Percentiles rank a stretch among this genome's conserved stretches.
Evolutionary conservation across 1,284 basidiomycete species (phyloP).

Genomic region (Mycena citricolor): DNA sequence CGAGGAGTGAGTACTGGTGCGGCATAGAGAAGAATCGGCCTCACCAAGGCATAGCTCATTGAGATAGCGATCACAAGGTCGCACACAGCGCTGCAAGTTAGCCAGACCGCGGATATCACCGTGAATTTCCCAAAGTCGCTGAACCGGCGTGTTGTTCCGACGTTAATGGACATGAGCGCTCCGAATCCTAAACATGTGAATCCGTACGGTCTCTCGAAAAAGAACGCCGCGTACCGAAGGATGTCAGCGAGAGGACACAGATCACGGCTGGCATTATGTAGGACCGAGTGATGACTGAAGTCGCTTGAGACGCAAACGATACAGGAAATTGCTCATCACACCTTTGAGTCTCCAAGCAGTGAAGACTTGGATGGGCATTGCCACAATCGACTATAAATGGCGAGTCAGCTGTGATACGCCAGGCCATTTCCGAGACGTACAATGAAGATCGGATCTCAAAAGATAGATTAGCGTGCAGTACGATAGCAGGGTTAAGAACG

Average conservation of each 20-base stretch:
- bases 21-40: too few species aligned
- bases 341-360: slow-evolving; percentile 12
- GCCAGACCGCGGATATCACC: slow-evolving; percentile 9
- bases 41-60: slow-evolving; percentile 9
- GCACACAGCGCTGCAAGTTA: slow-evolving; percentile 5
- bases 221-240: slow-evolving; percentile 4
- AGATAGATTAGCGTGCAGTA: slow-evolving; percentile 1
- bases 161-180: slow-evolving; percentile 1
- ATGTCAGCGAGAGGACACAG: slow-evolving; percentile 1
- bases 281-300: slow-evolving; percentile 9
- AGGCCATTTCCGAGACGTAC: neutral
- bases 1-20: too few species aligned
- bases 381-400: slow-evolving; percentile 3
- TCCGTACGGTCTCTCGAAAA: slow-evolving; percentile 1
- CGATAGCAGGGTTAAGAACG: slow-evolving; percentile 1
- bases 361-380: slow-evolving; percentile 9
- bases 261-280: slow-evolving; percentile 9
- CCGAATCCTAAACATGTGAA: slow-evolving; percentile 5
- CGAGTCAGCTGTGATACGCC: neutral
- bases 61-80: slow-evolving; percentile 10
- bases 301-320: neutral
- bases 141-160: slow-evolving; percentile 4
- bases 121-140: slow-evolving; percentile 8
- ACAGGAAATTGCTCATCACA: slow-evolving; percentile 1
- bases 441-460: slow-evolving; percentile 11